Evolutionary conservation across 257 asterid genomes (phyloP), one percentile per base, ranked within the genome.

Genomic region (Scutellaria barbata): DNA sequence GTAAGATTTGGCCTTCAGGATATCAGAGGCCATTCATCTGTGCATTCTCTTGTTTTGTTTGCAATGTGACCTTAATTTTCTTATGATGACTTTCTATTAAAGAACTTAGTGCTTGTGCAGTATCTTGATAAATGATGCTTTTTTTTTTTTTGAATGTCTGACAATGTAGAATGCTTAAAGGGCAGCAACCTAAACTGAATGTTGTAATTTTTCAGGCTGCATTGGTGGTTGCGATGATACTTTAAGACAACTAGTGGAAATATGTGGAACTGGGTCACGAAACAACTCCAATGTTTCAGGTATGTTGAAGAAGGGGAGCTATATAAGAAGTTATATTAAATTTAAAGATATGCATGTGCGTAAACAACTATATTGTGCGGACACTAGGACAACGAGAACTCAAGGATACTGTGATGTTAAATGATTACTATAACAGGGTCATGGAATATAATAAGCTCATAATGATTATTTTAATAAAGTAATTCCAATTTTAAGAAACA

Each of bases 261-360:
- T 94, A 71, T 94, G 97, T 61, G 99, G 99, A 79, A 94, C 97
- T 77, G 96, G 99, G 54, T 79, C 97, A 60, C 92, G 95, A 77
- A 91, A 48, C 82, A 81, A 40, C 75, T 78, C 93, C 74, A 81
- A 63, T 61, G 53, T 63, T 14, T 85, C 86, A 62, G 98, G 98
- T 90, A 85, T 66, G 79, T 74, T 41, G 39, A 50, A 57, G 53
- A 71, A 45, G 67, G 71, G 42, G 35, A 8, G 22, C 33, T 66
- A 8, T 33, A 55, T 47, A 16, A 43, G 25, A 53, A 47, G n/a
- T 35, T 59, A 18, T 56, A 39, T 67, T 61, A 9, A 54, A 63
- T 53, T 50, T 70, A 50, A 60, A 5, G 8, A 46, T 62, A 58
- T 42, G 46, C 30, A 5, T 30, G 20, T 17, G 48, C 14, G 47